Base-by-base conservation (phyloP, 2,329 filamentous ascomycete species). In the Coniella vitis region DNA sequence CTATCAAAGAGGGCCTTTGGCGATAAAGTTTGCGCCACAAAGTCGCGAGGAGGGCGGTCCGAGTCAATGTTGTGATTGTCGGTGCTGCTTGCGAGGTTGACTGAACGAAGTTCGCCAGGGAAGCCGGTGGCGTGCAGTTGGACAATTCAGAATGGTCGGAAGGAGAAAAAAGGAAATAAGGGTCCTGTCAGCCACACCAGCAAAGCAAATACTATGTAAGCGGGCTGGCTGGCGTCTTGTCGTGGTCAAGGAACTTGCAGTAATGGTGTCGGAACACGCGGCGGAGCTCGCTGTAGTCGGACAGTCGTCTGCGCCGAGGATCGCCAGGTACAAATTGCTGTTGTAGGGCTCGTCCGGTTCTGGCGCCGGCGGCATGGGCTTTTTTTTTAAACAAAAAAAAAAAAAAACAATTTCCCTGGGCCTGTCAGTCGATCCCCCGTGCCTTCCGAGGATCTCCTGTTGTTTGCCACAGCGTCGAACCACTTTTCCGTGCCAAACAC, bases 201-300 rank as follows among this genome's bases (percentile, higher is more conserved):
- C 54, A 65, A 58, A 62, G 70, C 70, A 55, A 65, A 65, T 70
- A 72, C 73, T 61, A 49, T 54, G 40, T 44, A 29, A 37, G 39
- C 20, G 35, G 16, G 32, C 20, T 3, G 12, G 36, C 8, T 31
- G 16, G n/a, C 25, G 14, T 9, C n/a, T 10, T 41, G 38, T 21
- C 32, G 40, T 42, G 22, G 22, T 41, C 16, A 17, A n/a, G n/a
- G n/a, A n/a, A n/a, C n/a, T n/a, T n/a, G 40, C 38, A 17, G 20
- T 42, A 42, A 20, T 29, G 40, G 40, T 17, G 19, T 25, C 31
- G 40, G n/a, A n/a, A n/a, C n/a, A n/a, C n/a, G n/a, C n/a, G n/a
- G 40, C 29, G n/a, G 29, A 16, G 40, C 29, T 42, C 32, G 14
- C 10, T 5, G 10, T 5, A 10, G 10, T 29, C 40, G 40, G 40